Percentiles rank a stretch among this genome's conserved stretches.
These are phyloP conservation scores for Trichosporon sp. DNA, from an alignment of 1,284 basidiomycete species.

Conservation along the genomic window DNA sequence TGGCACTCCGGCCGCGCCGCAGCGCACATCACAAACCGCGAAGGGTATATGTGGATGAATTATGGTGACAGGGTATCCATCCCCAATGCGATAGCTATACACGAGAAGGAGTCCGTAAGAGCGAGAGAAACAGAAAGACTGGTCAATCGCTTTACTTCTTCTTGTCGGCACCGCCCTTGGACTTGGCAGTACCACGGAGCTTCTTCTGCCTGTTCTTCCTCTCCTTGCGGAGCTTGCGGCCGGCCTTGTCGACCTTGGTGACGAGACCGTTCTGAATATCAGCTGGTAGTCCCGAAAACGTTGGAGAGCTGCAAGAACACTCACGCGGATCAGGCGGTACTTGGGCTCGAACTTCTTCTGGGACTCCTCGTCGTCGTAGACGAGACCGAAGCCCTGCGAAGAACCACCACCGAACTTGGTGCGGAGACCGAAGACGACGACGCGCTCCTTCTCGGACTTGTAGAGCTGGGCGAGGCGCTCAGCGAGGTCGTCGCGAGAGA, in stretches of 20 bases:
- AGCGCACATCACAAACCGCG: conserved; percentile 5
- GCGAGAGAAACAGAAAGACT: background rate
- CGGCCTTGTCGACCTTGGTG: conserved; percentile 78
- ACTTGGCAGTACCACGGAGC: conserved; percentile 22
- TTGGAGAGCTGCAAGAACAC: conserved; percentile 49
- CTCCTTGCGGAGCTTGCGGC: conserved; percentile 98
- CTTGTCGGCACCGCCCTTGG: conserved; percentile 14
- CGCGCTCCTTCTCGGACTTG: conserved; percentile 61
- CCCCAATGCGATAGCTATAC: conserved; percentile 7
- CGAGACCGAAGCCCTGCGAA: conserved; percentile 93
- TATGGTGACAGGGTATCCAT: conserved; percentile 4
- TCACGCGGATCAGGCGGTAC: conserved; percentile 88
- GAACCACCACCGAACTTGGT: conserved; percentile 98
- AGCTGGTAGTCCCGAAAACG: background rate
- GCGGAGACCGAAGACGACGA: conserved; percentile 63
- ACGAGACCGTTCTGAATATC: conserved; percentile 57
- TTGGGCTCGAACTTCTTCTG: conserved; percentile 97
- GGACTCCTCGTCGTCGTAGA: conserved; percentile 93
- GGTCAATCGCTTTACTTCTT: conserved; percentile 18
- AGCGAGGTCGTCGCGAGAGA: conserved; percentile 85
- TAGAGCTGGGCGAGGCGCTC: conserved; percentile 80
- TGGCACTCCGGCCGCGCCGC: conserved; percentile 6
- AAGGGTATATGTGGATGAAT: conserved; percentile 1
- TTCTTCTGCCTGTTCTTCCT: conserved; percentile 98
- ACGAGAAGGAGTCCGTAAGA: conserved; percentile 6